These are phyloP conservation scores for Hygrophoropsis aurantiaca DNA, from an alignment of 768 basidiomycete species.

Conservation along the genomic window DNA sequence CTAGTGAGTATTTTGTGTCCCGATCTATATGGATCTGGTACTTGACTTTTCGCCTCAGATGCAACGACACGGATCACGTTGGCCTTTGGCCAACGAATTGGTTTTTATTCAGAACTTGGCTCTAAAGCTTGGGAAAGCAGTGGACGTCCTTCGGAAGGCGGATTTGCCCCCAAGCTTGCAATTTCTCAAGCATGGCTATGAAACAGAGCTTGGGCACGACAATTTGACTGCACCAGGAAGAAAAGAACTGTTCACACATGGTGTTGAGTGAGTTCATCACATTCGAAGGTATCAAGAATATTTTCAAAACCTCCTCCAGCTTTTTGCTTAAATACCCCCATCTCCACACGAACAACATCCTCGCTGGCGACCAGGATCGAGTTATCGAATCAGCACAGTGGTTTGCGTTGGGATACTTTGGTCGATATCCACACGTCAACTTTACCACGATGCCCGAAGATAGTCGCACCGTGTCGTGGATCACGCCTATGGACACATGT, in stretches of 20 bases:
- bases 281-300: too few relatives aligned
- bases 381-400: slow-evolving; percentile 37
- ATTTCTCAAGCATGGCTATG: slow-evolving; percentile 35
- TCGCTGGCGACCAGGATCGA: slow-evolving; percentile 5
- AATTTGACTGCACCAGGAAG: slow-evolving; percentile 35
- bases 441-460: slow-evolving; percentile 30
- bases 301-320: background rate
- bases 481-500: slow-evolving; percentile 40
- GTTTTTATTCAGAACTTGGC: slow-evolving; percentile 29
- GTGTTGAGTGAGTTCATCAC: slow-evolving; percentile 24
- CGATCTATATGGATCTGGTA: background rate
- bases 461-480: slow-evolving; percentile 31
- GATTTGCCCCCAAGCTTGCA: slow-evolving; percentile 24
- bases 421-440: slow-evolving; percentile 17
- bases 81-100: slow-evolving; percentile 31
- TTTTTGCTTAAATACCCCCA: slow-evolving; percentile 7
- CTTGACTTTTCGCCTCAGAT: slow-evolving; percentile 20
- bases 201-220: slow-evolving; percentile 28
- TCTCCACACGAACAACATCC: slow-evolving; percentile 1
- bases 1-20: slow-evolving; percentile 19
- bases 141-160: slow-evolving; percentile 21
- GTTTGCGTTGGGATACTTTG: slow-evolving; percentile 37
- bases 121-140: slow-evolving; percentile 22
- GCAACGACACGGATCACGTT: slow-evolving; percentile 36
- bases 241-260: slow-evolving; percentile 33